phyloP scores from a whole-genome alignment of 2,329 filamentous ascomycete genomes.

The Hypomyces perniciosus region DNA sequence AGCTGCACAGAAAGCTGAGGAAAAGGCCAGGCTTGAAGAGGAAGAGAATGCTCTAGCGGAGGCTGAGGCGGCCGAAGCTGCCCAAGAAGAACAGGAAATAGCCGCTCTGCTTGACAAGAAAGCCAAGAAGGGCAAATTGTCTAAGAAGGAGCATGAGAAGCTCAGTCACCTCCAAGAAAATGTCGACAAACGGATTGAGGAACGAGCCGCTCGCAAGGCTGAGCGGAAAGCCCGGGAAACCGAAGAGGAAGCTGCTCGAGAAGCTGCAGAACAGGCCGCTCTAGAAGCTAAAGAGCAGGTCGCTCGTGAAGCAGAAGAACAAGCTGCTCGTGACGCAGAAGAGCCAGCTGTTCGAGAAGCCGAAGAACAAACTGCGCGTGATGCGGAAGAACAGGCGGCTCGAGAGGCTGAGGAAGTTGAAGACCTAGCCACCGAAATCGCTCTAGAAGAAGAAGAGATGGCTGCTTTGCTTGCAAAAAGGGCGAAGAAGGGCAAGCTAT shows the following conservation, averaged over 20 bases:
- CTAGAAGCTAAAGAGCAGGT: slow-evolving; percentile 15
- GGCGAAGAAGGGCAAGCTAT: slow-evolving; percentile 24
- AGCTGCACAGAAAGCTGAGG: slow-evolving; percentile 24
- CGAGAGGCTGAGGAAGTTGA: slow-evolving; percentile 31
- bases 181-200: slow-evolving; percentile 31
- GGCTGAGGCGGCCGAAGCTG: slow-evolving; percentile 18
- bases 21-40: slow-evolving; percentile 17
- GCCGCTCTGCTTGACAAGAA: slow-evolving; percentile 42
- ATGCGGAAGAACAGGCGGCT: slow-evolving; percentile 35
- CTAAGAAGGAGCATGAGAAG: slow-evolving; percentile 42
- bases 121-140: slow-evolving; percentile 40
- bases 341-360: slow-evolving; percentile 14
- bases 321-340: slow-evolving; percentile 15
- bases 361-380: slow-evolving; percentile 24
- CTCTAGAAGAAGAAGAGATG: slow-evolving; percentile 20
- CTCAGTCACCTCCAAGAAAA: slow-evolving; percentile 32
- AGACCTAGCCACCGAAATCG: slow-evolving; percentile 17
- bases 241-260: slow-evolving; percentile 18
- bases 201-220: slow-evolving; percentile 25
- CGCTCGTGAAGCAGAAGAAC: slow-evolving; percentile 14
- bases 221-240: slow-evolving; percentile 25
- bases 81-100: slow-evolving; percentile 33
- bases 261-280: slow-evolving; percentile 20
- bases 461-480: slow-evolving; percentile 30
- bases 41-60: slow-evolving; percentile 17